Evolutionary conservation across 352 stramenopile species (phyloP).

Genomic region (Pilasporangium apinafurcum): DNA sequence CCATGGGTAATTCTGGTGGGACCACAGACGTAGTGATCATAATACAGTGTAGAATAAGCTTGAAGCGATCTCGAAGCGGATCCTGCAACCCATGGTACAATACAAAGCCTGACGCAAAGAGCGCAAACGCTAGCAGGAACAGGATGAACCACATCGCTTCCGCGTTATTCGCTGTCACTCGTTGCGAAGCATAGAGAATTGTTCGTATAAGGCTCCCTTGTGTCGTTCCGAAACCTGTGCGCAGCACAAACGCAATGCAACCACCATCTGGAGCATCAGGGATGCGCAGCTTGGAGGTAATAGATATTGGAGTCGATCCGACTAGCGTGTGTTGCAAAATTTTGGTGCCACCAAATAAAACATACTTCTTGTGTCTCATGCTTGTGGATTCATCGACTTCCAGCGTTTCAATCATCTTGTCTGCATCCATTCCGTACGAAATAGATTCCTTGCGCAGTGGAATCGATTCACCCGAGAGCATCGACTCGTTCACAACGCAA

Average conservation of each 20-base stretch:
- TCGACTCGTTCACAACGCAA: conserved; percentile 95
- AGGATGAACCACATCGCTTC: conserved; percentile 94
- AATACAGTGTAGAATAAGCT: conserved; percentile 91
- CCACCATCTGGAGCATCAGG: conserved; percentile 68
- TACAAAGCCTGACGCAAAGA: conserved; percentile 81
- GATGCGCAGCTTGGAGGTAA: conserved; percentile 10
- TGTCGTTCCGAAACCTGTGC: conserved; percentile 91
- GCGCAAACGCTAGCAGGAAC: conserved; percentile 88
- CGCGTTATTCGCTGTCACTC: conserved; percentile 81
- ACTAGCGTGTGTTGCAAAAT: conserved; percentile 23
- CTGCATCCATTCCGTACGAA: conserved; percentile 1
- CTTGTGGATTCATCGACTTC: conserved; percentile 21
- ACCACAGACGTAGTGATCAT: conserved; percentile 96
- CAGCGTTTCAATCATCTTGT: conserved; percentile 7
- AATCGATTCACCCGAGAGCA: conserved; percentile 94
- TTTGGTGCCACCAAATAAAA: conserved; percentile 76
- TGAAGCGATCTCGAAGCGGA: conserved; percentile 72
- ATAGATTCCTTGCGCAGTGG: conserved; percentile 90
- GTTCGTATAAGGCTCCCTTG: conserved; percentile 93
- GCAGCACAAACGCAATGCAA: conserved; percentile 85
- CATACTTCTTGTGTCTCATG: conserved; percentile 45
- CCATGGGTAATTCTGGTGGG: conserved; percentile 93
- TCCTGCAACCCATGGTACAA: conserved; percentile 48
- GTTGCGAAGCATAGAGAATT: conserved; percentile 92
- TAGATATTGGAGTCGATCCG: not conserved